Evolutionary conservation across 192 early-diverging fungal species (phyloP).

Genomic region (Coemansia sp.): DNA sequence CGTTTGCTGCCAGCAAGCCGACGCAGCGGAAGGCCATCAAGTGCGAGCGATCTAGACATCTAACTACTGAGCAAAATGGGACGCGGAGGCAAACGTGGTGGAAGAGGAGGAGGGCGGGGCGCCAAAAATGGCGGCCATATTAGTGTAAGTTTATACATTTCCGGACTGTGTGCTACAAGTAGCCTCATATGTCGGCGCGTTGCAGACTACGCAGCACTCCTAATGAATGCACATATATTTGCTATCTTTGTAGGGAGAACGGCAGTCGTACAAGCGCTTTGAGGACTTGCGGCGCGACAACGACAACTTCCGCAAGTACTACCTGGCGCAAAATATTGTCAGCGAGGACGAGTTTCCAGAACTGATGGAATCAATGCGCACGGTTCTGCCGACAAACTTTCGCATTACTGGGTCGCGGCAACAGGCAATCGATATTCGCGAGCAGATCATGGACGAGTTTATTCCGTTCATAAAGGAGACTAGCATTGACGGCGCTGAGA

Average conservation of each 20-base stretch:
- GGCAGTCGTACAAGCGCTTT: conserved; percentile 39
- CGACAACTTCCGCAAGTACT: conserved; percentile 48
- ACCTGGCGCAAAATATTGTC: conserved; percentile 54
- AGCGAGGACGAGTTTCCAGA: conserved; percentile 77
- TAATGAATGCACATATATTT: too few species aligned
- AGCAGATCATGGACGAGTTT: conserved; percentile 55
- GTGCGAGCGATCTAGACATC: not conserved
- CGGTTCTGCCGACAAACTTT: conserved; percentile 82
- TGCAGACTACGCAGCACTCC: too few species aligned
- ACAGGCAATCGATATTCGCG: conserved; percentile 47
- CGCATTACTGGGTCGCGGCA: conserved; percentile 85
- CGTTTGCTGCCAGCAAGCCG: not conserved
- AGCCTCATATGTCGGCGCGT: too few species aligned
- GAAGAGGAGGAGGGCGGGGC: conserved; percentile 10
- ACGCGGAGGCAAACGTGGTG: conserved; percentile 9
- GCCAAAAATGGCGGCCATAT: conserved; percentile 13
- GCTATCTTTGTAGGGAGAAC: conserved; percentile 28
- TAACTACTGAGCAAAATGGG: conserved; percentile 7
- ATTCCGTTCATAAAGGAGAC: conserved; percentile 55
- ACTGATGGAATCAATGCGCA: conserved; percentile 68
- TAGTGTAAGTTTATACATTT: conserved; percentile 39
- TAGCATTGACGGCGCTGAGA: conserved; percentile 65
- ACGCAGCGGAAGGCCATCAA: too few species aligned
- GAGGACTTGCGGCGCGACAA: conserved; percentile 49
- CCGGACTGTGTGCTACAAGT: too few species aligned